These are phyloP conservation scores for Tremellales sp. DNA, from an alignment of 1,284 basidiomycete species.

Conservation along the genomic window DNA sequence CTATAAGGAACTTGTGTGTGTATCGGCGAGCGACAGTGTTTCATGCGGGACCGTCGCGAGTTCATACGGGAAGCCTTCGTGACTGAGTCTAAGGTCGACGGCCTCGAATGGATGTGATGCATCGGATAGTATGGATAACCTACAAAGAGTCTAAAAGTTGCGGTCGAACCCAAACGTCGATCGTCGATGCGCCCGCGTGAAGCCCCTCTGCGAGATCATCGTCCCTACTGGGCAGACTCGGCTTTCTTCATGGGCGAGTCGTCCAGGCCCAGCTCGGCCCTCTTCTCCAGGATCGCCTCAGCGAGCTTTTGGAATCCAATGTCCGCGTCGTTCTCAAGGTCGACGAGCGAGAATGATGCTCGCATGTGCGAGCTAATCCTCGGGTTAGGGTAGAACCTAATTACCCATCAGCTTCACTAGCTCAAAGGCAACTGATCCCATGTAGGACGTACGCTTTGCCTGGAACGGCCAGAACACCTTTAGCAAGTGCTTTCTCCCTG, in stretches of 20 bases:
- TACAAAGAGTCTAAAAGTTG: no score
- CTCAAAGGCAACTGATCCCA: background rate
- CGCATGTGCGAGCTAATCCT: constrained; percentile 68
- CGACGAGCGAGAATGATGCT: constrained; percentile 72
- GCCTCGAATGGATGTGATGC: no score
- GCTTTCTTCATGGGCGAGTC: background rate
- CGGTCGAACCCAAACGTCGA: no score
- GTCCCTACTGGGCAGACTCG: background rate
- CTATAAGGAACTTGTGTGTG: no score
- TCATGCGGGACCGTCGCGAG: no score
- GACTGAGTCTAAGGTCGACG: no score
- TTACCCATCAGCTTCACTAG: constrained; percentile 5
- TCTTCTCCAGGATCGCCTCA: constrained; percentile 56
- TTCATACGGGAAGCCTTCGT: no score
- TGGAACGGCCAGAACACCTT: constrained; percentile 83
- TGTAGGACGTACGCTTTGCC: constrained; percentile 49
- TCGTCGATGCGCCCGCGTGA: no score
- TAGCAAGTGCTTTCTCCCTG: constrained; percentile 67
- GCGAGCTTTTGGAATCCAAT: constrained; percentile 68
- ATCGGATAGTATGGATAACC: no score
- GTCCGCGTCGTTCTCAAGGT: constrained; percentile 62
- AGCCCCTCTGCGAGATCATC: no score
- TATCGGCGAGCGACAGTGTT: no score
- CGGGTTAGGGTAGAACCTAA: constrained; percentile 67
- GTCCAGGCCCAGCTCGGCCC: constrained; percentile 13